A percentile compares a stretch with the other conserved stretches of the same genome.
phyloP scores from a whole-genome alignment of 495 filamentous ascomycete genomes.

The Astrothelium subdiscretum region DNA sequence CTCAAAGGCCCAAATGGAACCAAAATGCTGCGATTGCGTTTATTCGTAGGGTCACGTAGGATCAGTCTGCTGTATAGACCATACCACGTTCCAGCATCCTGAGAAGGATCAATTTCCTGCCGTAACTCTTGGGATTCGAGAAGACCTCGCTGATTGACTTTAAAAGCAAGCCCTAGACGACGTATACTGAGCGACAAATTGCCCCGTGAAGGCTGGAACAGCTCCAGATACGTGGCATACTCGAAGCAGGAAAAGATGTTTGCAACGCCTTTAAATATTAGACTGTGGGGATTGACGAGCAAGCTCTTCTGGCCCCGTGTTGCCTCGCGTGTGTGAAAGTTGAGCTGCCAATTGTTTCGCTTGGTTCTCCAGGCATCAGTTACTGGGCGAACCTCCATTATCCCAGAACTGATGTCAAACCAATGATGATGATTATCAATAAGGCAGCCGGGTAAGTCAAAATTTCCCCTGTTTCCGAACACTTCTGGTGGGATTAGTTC shows the following conservation, averaged over 20 bases:
- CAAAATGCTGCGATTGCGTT: slow-evolving; percentile 24
- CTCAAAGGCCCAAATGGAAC: slow-evolving; percentile 12
- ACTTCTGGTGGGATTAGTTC: slow-evolving; percentile 27
- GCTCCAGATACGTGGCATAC: slow-evolving; percentile 7
- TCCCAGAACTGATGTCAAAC: slow-evolving; percentile 18
- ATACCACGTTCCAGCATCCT: slow-evolving; percentile 38
- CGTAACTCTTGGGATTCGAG: slow-evolving; percentile 17
- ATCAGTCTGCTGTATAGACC: slow-evolving; percentile 38
- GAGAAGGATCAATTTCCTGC: slow-evolving; percentile 21
- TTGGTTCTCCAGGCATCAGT: slow-evolving; percentile 16
- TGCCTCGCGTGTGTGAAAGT: slow-evolving; percentile 15
- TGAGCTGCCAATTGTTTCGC: slow-evolving; percentile 17
- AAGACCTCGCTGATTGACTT: slow-evolving; percentile 16
- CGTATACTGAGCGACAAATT: slow-evolving; percentile 16
- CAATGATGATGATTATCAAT: slow-evolving; percentile 20
- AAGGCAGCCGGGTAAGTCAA: slow-evolving; percentile 19
- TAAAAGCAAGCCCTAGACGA: slow-evolving; percentile 21
- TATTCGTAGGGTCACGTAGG: slow-evolving; percentile 27
- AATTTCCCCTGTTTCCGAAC: slow-evolving; percentile 17
- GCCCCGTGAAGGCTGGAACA: slow-evolving; percentile 11
- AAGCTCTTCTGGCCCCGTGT: neutral
- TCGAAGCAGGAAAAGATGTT: slow-evolving; percentile 18
- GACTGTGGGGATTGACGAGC: slow-evolving; percentile 19
- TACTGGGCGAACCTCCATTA: slow-evolving; percentile 21
- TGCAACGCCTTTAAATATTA: slow-evolving; percentile 7